Evolutionary conservation across 371 early-diverging fungal genomes (phyloP), one percentile per base, ranked within the genome.

Genomic region (Nematocida homosporus): DNA sequence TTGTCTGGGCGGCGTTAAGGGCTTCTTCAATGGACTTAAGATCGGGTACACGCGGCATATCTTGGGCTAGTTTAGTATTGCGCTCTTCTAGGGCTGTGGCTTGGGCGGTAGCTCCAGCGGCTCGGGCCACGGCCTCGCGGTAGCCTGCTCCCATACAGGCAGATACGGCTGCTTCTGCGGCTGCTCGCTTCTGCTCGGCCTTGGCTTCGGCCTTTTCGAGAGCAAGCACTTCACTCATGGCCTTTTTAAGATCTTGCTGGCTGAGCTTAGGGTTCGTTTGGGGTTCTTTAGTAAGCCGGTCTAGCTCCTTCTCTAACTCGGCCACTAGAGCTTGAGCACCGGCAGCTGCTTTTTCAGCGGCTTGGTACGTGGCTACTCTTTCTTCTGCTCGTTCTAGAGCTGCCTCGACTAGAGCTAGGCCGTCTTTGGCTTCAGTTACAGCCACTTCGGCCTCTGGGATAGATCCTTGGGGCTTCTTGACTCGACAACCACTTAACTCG

Each of bases 201-300:
- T 38, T 61, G 34, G 2, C 16, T 29, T 68, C 69, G 25, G 1
- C 52, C 53, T 64, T 30, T 56, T 38, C 40, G 23, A 44, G 1
- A 6, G 6, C 23, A n/a, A 44, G 53, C 23, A 29, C 3, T 51
- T 4, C 52, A 20, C 53, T 53, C 0, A 34, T 29, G 69, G 87
- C 87, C 77, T 88, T 86, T 13, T 84, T 79, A 40, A 87, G 85
- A 30, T 89, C 87, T 56, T 44, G 13, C 20, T 44, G 44, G 13
- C n/a, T n/a, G n/a, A 90, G 82, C 78, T 86, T 84, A 78, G 88
- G 88, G 25, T 89, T 86, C 25, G 81, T 82, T 42, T 86, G 87
- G 2, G 84, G 78, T 75, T 87, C 88, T 27, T 83, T 86, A 56
- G 91, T 89, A 41, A 90, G 81, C 30, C 87, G 85, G 30, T 84